Conservation (phyloP, 2,329 filamentous ascomycete species). For the Madurella mycetomatis region DNA sequence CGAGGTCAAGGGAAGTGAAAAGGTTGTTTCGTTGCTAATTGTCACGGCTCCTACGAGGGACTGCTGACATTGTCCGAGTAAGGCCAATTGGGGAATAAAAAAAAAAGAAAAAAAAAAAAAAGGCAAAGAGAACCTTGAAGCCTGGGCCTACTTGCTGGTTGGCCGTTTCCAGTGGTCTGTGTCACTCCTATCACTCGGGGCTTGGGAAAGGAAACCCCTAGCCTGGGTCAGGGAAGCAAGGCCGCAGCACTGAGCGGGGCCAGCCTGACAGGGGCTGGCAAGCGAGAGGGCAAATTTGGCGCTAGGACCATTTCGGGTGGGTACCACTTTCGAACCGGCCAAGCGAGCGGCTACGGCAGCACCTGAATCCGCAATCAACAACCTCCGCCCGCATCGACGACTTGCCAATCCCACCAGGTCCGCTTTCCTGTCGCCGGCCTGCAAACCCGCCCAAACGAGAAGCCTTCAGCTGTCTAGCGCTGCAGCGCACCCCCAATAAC, state of each 20-base stretch:
- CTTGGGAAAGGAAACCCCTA: slow-evolving; percentile 1
- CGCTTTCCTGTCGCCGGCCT: slow-evolving; percentile 2
- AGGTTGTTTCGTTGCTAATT: not conserved
- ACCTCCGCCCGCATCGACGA: slow-evolving; percentile 18
- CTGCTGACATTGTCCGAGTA: not conserved
- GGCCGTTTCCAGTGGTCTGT: not conserved
- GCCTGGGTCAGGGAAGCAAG: not conserved
- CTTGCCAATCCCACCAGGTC: not conserved
- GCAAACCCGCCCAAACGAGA: not conserved
- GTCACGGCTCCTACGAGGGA: too few relatives aligned
- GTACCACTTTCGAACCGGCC: slow-evolving; percentile 13
- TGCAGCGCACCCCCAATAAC: not conserved
- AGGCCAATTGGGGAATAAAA: not conserved
- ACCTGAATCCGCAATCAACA: slow-evolving; percentile 22
- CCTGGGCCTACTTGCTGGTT: not conserved
- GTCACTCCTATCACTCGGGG: too few relatives aligned
- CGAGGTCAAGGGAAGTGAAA: not conserved
- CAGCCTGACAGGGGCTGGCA: not conserved
- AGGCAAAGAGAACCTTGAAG: not conserved
- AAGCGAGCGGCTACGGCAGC: slow-evolving; percentile 23
- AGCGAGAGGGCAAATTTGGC: slow-evolving; percentile 12
- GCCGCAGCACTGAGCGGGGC: not conserved
- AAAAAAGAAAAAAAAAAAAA: not conserved
- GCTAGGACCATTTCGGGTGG: slow-evolving; percentile 19
- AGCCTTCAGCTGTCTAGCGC: not conserved